Base-by-base conservation (phyloP, 805 yeast genomes). In the Wickerhamiella domercqiae region DNA sequence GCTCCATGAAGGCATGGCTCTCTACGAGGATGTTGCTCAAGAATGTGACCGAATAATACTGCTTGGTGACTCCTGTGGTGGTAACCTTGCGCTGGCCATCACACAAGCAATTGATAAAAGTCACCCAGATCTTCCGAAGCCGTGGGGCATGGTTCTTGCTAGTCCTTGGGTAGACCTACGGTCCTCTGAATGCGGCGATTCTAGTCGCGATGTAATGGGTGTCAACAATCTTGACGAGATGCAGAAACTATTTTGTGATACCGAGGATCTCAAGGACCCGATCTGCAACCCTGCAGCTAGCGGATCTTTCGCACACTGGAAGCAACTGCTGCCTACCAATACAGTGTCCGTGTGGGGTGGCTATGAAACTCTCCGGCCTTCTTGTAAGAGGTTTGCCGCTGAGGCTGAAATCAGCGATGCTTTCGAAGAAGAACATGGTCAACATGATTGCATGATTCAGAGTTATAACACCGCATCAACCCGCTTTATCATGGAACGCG, bases 31-130 rank as follows among this genome's bases (percentile, higher is more conserved):
- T 4, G 38, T 55, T 17, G 19, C 39, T 14, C 32, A 43, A 29
- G 28, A 44, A 2, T 44, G 47, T 29, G 37, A 45, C 25, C 41
- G 44, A 35, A 39, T 54, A 30, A 40, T 51, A 7, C 34, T 51
- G 3, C 37, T 45, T 20, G 61, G 61, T 14, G 61, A 57, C 36
- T 55, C 60, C 7, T 54, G 54, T 9, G 60, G 61, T 18, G 60
- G 53, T 1, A 51, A 53, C 33, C 39, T 57, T 21, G 39, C 46
- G 2, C 35, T 53, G 11, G 46, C 46, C 4, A 21, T 47, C 35
- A 34, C 40, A 5, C n/a, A n/a, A n/a, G n/a, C n/a, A n/a, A 24
- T 24, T 13, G 25, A 35, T 4, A 39, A 36, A 21, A n/a, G 39
- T 36, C 21, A 34, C 30, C n/a, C 33, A 15, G 33, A 30, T 5